Percentiles rank a stretch among this genome's conserved stretches.
Conservation (phyloP, 179 eudicot genomes). For the Vitellaria paradoxa region DNA sequence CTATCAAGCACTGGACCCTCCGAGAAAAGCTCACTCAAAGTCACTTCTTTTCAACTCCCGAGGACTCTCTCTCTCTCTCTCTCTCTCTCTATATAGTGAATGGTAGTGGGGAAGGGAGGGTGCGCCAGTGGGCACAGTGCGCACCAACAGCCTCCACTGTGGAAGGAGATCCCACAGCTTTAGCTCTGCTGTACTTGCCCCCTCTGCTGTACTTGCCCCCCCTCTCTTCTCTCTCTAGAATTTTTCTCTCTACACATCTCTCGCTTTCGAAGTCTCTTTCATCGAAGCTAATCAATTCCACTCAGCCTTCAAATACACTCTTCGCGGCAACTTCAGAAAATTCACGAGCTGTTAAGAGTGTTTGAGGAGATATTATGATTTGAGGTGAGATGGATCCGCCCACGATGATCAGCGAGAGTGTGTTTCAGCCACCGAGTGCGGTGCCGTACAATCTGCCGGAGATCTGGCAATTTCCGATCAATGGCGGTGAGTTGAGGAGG, state of each 20-base stretch:
- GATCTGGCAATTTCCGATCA: slow-evolving; percentile 83
- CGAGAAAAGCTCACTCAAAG: slow-evolving; percentile 32
- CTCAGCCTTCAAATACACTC: slow-evolving; percentile 2
- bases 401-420: slow-evolving; percentile 41
- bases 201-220: slow-evolving; percentile 2
- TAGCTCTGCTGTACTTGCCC: slow-evolving; percentile 6
- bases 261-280: not conserved
- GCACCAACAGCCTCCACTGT: slow-evolving; percentile 36
- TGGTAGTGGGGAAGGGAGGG: slow-evolving; percentile 21
- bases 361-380: slow-evolving; percentile 11
- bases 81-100: slow-evolving; percentile 12
- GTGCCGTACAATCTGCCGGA: slow-evolving; percentile 51
- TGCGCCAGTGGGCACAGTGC: slow-evolving; percentile 25
- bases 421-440: slow-evolving; percentile 28
- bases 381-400: slow-evolving; percentile 46
- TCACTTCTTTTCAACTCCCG: slow-evolving; percentile 34
- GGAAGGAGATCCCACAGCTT: slow-evolving; percentile 30
- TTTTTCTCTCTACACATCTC: slow-evolving; percentile 10
- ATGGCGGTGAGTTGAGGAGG: slow-evolving; percentile 28
- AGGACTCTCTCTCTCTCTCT: slow-evolving; percentile 14
- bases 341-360: not conserved
- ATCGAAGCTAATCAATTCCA: not conserved
- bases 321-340: not conserved
- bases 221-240: slow-evolving; percentile 6
- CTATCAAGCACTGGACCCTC: slow-evolving; percentile 8